Conservation (phyloP, 371 early-diverging fungal genomes). For the Haplosporangium sp. region DNA sequence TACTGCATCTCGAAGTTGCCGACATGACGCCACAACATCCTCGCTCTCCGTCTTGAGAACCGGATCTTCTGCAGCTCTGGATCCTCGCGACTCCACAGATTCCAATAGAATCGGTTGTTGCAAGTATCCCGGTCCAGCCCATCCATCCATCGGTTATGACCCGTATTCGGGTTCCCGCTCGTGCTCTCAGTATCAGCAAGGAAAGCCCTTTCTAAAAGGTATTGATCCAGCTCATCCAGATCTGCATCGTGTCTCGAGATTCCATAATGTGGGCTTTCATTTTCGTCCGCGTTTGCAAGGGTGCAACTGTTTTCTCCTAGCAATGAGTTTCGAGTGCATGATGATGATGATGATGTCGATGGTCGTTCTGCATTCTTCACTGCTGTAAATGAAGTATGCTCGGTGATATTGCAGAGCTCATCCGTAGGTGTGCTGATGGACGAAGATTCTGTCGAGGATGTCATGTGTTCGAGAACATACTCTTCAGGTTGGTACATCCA, state of each 20-base stretch:
- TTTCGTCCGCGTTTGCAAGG: not conserved
- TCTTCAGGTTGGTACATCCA: conserved; percentile 47
- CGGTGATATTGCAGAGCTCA: conserved; percentile 2
- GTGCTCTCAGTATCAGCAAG: not conserved
- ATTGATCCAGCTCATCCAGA: conserved; percentile 37
- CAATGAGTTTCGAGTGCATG: not conserved
- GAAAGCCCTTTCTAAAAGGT: conserved; percentile 6
- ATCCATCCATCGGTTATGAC: conserved; percentile 14
- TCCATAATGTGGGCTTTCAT: conserved; percentile 19
- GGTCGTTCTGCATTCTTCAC: not conserved
- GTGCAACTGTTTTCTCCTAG: too few relatives aligned
- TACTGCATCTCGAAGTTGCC: not conserved
- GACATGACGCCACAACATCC: conserved; percentile 41
- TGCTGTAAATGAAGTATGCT: not conserved
- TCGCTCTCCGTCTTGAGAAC: conserved; percentile 32
- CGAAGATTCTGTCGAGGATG: not conserved
- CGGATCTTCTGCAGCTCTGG: conserved; percentile 14
- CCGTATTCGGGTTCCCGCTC: not conserved
- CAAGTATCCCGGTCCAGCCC: conserved; percentile 28
- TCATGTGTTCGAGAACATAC: conserved; percentile 10
- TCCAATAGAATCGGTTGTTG: conserved; percentile 37
- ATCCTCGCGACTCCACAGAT: conserved; percentile 28
- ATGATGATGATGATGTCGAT: not conserved
- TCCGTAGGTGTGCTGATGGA: not conserved
- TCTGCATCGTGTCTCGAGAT: conserved; percentile 38